Percentiles rank a stretch among this genome's conserved stretches.
These are phyloP conservation scores for Cucumis cinereus DNA, from an alignment of 306 rosid species.

Conservation along the genomic window DNA sequence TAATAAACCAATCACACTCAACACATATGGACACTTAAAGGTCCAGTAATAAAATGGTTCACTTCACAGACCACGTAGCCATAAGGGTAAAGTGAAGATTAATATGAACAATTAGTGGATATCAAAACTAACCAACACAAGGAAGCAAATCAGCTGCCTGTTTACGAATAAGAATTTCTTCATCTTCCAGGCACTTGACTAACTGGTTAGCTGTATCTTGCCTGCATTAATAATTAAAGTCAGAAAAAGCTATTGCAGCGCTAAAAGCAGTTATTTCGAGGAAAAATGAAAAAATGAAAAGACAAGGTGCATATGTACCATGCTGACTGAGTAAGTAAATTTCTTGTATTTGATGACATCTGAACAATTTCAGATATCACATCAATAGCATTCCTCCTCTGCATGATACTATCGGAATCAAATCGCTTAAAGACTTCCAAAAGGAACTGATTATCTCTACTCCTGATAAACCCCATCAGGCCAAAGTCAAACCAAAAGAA, in stretches of 20 bases:
- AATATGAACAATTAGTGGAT: not conserved
- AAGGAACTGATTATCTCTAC: conserved; percentile 43
- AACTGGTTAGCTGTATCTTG: conserved; percentile 45
- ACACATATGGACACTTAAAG: not conserved
- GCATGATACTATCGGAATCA: conserved; percentile 42
- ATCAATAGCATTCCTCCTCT: conserved; percentile 77
- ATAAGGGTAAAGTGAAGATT: not conserved
- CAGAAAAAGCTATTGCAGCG: not conserved
- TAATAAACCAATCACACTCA: not conserved
- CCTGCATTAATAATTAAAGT: conserved; percentile 30
- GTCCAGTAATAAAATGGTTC: not conserved
- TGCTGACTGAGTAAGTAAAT: conserved; percentile 26
- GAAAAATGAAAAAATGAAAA: not conserved
- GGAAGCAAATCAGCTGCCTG: conserved; percentile 63
- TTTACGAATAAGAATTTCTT: conserved; percentile 44
- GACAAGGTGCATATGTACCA: conserved; percentile 32
- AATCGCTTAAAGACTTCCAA: conserved; percentile 61
- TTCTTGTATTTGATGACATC: conserved; percentile 29
- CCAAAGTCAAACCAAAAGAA: conserved; percentile 10
- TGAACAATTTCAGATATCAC: conserved; percentile 58
- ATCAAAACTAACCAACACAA: conserved; percentile 41
- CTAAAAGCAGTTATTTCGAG: not conserved
- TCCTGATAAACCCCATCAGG: conserved; percentile 40
- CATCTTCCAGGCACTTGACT: conserved; percentile 70
- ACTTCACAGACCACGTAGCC: not conserved